Percentiles rank a stretch among this genome's conserved stretches.
Conservation (phyloP, 2,329 filamentous ascomycete species). For the Colletotrichum sp. region DNA sequence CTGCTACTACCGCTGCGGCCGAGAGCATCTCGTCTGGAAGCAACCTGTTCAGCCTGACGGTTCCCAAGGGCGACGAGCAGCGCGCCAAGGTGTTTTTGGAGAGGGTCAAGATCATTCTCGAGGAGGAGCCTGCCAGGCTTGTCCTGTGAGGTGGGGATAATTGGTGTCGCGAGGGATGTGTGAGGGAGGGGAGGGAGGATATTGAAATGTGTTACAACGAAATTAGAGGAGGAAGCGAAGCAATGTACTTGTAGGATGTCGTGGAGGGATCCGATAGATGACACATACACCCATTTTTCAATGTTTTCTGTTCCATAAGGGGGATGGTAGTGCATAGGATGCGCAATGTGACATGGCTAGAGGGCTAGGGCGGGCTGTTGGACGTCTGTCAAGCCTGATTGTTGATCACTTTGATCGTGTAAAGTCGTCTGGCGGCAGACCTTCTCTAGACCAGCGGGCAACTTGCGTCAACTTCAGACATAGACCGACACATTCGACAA, state of each 20-base stretch:
- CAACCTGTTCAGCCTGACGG: constrained; percentile 84
- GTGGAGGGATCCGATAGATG: constrained; percentile 15
- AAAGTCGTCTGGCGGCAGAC: not conserved
- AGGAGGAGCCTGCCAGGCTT: constrained; percentile 78
- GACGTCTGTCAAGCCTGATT: not conserved
- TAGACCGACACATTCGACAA: not conserved
- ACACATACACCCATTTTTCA: not conserved
- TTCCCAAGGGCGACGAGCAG: constrained; percentile 81
- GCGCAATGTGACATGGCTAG: not conserved
- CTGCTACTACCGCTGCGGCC: constrained; percentile 31
- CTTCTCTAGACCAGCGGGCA: not conserved
- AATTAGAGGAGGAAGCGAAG: not conserved
- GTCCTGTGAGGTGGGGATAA: constrained; percentile 55
- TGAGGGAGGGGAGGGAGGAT: not conserved
- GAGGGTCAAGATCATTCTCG: constrained; percentile 82
- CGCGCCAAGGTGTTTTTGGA: constrained; percentile 83
- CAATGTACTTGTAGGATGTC: constrained; percentile 19
- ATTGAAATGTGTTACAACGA: not conserved
- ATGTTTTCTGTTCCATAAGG: not conserved
- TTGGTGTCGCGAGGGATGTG: not conserved
- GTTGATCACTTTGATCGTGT: not conserved
- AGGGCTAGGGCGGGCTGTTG: not conserved
- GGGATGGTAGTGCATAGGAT: accelerated
- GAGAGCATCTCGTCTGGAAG: constrained; percentile 58
- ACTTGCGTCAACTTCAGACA: not conserved